Evolutionary conservation across 2,329 filamentous ascomycete genomes (phyloP).

Genomic region (Tricladium varicosporioides): DNA sequence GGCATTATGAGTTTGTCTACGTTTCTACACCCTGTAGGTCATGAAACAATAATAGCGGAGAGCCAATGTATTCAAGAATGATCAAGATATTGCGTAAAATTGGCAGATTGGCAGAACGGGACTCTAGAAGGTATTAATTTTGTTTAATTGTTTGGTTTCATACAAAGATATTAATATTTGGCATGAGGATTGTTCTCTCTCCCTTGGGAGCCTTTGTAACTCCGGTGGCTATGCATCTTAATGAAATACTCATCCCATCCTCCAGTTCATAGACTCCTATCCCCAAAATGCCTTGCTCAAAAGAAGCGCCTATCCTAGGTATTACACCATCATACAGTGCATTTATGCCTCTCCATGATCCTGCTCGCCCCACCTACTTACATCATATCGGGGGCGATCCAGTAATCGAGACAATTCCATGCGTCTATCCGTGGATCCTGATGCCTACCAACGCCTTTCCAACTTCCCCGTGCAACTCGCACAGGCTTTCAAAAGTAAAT

Average conservation of each 20-base stretch:
- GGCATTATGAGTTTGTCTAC: not conserved
- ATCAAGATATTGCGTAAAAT: not conserved
- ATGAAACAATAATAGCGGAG: not conserved
- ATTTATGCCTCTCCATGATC: constrained; percentile 2
- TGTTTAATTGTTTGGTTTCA: not conserved
- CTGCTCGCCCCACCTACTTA: constrained; percentile 1
- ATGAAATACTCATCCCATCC: constrained; percentile 7
- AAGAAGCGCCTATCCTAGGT: not conserved
- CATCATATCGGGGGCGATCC: not conserved
- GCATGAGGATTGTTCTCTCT: not conserved
- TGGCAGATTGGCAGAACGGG: no score
- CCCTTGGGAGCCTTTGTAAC: constrained; percentile 5
- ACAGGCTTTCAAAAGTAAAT: constrained; percentile 17
- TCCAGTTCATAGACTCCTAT: not conserved
- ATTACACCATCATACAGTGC: constrained; percentile 9
- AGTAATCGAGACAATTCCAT: constrained; percentile 7
- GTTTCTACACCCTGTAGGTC: not conserved
- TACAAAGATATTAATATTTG: constrained; percentile 2
- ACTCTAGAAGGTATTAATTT: not conserved
- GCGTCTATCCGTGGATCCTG: constrained; percentile 14
- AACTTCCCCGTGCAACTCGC: constrained; percentile 24
- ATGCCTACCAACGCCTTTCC: constrained; percentile 14
- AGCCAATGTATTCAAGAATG: not conserved
- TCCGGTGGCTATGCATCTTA: constrained; percentile 20
- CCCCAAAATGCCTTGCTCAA: not conserved